phyloP scores from a whole-genome alignment of 225 moss, liverwort and hornwort species.

The Neckera pumila region DNA sequence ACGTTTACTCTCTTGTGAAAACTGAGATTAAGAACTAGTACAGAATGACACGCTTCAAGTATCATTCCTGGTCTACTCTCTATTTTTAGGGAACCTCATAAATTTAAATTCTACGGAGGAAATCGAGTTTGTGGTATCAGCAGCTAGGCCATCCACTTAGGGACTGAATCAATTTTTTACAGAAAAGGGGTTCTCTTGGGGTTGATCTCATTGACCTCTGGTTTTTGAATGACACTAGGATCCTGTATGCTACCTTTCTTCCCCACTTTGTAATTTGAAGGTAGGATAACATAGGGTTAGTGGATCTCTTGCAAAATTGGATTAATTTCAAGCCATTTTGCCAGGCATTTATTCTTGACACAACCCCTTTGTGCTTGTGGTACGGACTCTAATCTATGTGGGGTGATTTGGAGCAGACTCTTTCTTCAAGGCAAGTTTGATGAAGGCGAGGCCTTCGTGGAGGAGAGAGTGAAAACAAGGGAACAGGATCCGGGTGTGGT shows the following conservation, averaged over 20 bases:
- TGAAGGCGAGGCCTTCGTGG: slow-evolving; percentile 73
- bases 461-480: slow-evolving; percentile 44
- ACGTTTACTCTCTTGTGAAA: neutral
- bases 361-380: neutral
- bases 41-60: neutral
- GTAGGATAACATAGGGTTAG: neutral
- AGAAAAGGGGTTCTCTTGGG: neutral
- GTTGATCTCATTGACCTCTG: neutral
- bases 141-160: neutral
- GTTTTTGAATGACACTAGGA: neutral
- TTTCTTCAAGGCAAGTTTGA: slow-evolving; percentile 89
- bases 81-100: neutral
- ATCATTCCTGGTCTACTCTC: neutral
- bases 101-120: neutral
- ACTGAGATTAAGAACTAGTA: neutral
- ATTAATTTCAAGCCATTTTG: neutral
- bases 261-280: neutral
- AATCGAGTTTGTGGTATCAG: neutral
- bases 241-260: neutral
- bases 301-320: neutral
- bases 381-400: neutral
- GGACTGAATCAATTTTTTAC: neutral
- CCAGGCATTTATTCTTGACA: neutral
- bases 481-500: slow-evolving; percentile 50
- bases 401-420: slow-evolving; percentile 31